phyloP scores from a whole-genome alignment of 2,329 filamentous ascomycete species.

The Nemania serpens region DNA sequence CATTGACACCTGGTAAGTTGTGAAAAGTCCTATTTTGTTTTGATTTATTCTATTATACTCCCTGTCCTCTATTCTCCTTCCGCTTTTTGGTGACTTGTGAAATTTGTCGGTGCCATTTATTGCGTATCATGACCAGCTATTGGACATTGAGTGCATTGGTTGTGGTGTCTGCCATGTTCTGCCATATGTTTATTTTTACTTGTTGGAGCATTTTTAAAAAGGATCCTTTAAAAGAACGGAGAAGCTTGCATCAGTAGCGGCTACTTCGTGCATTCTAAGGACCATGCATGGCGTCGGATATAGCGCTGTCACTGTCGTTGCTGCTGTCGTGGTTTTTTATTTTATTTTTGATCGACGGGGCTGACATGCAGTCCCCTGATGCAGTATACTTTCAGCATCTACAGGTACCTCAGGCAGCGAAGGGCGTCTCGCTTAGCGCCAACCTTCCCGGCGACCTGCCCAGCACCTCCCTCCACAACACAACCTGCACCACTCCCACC shows the following conservation, averaged over 20 bases:
- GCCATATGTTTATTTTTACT: too few species aligned
- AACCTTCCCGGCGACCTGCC: constrained; percentile 72
- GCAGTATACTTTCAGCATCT: constrained; percentile 43
- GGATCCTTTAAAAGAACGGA: too few species aligned
- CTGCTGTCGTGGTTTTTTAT: too few species aligned
- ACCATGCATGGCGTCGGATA: too few species aligned
- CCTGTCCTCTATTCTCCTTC: background rate
- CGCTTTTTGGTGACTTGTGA: too few species aligned
- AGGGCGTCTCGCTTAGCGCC: constrained; percentile 64
- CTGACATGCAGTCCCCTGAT: constrained; percentile 31
- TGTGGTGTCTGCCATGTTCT: too few species aligned
- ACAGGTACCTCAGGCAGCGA: constrained; percentile 47
- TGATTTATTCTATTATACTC: too few species aligned
- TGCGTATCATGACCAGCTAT: background rate
- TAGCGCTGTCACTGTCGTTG: too few species aligned
- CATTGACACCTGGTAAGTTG: constrained; percentile 86
- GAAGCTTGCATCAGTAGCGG: too few species aligned
- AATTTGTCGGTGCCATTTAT: background rate
- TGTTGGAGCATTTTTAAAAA: too few species aligned
- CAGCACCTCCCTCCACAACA: constrained; percentile 51
- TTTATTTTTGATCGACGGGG: constrained; percentile 13
- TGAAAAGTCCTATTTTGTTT: constrained; percentile 13
- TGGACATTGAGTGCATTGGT: too few species aligned
- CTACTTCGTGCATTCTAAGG: too few species aligned
- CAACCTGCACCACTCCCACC: constrained; percentile 26